Conservation (phyloP, 768 basidiomycete genomes). For the Lanmaoa pseudosensibilis region DNA sequence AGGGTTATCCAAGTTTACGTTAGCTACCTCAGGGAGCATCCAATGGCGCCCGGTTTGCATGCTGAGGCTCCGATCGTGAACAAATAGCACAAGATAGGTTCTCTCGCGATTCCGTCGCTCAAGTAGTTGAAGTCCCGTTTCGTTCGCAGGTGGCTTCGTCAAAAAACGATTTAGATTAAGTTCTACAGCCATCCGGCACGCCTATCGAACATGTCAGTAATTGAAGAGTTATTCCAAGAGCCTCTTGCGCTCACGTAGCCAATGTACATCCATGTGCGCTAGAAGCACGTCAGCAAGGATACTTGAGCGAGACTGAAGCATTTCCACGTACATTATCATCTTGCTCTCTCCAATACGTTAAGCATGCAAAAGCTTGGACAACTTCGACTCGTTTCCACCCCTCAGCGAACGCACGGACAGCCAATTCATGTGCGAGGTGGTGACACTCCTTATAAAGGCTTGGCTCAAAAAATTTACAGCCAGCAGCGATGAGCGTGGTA, state of each 20-base stretch:
- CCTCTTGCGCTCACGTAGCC: slow-evolving; percentile 60
- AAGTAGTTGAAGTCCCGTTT: slow-evolving; percentile 62
- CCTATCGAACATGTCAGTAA: slow-evolving; percentile 40
- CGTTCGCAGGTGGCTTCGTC: slow-evolving; percentile 51
- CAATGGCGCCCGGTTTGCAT: slow-evolving; percentile 84
- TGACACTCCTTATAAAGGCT: slow-evolving; percentile 66
- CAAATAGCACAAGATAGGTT: slow-evolving; percentile 82
- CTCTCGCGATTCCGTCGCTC: slow-evolving; percentile 85
- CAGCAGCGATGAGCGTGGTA: slow-evolving; percentile 80
- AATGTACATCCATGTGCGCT: slow-evolving; percentile 88
- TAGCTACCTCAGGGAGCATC: slow-evolving; percentile 76
- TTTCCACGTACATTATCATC: slow-evolving; percentile 66
- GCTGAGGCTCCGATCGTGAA: slow-evolving; percentile 83
- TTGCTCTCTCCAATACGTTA: slow-evolving; percentile 89
- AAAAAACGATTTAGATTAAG: slow-evolving; percentile 74
- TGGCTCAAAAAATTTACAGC: slow-evolving; percentile 79
- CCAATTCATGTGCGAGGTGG: slow-evolving; percentile 69
- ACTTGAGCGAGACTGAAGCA: not conserved
- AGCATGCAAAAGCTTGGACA: slow-evolving; percentile 84
- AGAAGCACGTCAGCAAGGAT: slow-evolving; percentile 18
- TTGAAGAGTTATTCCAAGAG: not conserved
- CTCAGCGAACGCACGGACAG: slow-evolving; percentile 75
- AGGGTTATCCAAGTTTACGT: not conserved
- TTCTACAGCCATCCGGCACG: slow-evolving; percentile 87
- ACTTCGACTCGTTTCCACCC: slow-evolving; percentile 83